Evolutionary conservation across 305 asterid species (phyloP), one percentile per base, ranked within the genome.

Genomic region (Nicotiana rustica): DNA sequence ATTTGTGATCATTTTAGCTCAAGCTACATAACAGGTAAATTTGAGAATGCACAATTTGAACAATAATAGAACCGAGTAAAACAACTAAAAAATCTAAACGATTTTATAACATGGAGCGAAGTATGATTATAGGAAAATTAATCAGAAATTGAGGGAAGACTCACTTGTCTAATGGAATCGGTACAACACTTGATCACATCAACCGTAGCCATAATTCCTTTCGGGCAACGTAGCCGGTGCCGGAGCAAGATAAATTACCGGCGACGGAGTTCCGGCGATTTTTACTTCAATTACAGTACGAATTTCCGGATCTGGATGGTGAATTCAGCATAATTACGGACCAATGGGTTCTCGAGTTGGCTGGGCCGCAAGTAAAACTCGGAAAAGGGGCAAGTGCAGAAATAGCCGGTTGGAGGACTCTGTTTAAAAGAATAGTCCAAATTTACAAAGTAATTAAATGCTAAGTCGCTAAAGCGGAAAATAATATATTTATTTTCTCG

Each of bases 151-250:
- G 67, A 49, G 10, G 4, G 68, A 18, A 86, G 82, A 29, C 89
- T 86, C 80, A 94, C 99, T 83, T 93, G 98, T 89, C 93, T 82
- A 83, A 96, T 94, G 83, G 98, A 91, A 82, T 96, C 99, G 78
- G 88, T 89, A 86, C 98, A 94, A 70, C 94, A 93, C 85, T 86
- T 92, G 90, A 96, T 93, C 86, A 96, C 91, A 87, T 96, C 98
- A 85, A 91, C 89, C 68, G 93, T 83, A 38, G 90, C 94, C 98
- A 94, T 92, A 61, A 64, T 82, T 55, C 14, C 25, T 49, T 38
- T 44, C 18, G 49, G 12, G 7, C 59, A 18, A 19, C 35, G 79
- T 73, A 4, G 4, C 25, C 79, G 21, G 64, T 70, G 64, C 79
- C 21, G 41, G 64, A 49, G 14, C 41, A 49, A 49, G 41, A 73